Evolutionary conservation across 768 basidiomycete species (phyloP), one percentile per base, ranked within the genome.

Genomic region (Rhizopogon roseolus): DNA sequence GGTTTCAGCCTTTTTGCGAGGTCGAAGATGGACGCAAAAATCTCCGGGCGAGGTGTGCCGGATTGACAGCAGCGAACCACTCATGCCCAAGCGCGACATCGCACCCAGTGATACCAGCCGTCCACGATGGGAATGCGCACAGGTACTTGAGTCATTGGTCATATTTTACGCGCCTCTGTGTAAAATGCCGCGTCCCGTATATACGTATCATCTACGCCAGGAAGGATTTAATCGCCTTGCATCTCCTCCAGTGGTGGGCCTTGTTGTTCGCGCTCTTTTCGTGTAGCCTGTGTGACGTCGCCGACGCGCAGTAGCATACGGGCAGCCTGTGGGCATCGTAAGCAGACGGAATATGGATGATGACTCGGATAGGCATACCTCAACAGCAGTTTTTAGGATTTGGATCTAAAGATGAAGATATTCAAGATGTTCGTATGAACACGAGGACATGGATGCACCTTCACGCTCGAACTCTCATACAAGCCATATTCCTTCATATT

Each of bases 401-500:
- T 98, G 96, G 36, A 96, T 88, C 88, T 88, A 58, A 1, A 25
- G n/a, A 2, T 0, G 60, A 17, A 54, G 28, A 44, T 14, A 32
- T 11, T 46, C 6, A 46, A 57, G 19, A 9, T 16, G 40, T 7
- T 25, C 6, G 5, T 36, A 28, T 39, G 38, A 36, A 17, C 34
- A 22, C 25, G 13, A 2, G 14, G 19, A 5, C 2, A 7, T 32
- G 27, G n/a, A 54, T 66, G 22, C 55, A 86, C 85, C 79, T 98
- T 98, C 66, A 99, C 96, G 60, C 92, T 93, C 5, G 96, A 94
- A 36, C 90, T 93, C 74, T 99, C 97, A 60, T 92, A 92, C 55
- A 99, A 73, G 1, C 94, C 94, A 68, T 98, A 97, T 43, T 75
- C 72, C 67, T 93, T 94, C 96, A 98, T 98, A 67, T 98, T 92